These are phyloP conservation scores for Pichia sporocuriosa DNA, from an alignment of 805 yeast genomes.

Conservation along the genomic window DNA sequence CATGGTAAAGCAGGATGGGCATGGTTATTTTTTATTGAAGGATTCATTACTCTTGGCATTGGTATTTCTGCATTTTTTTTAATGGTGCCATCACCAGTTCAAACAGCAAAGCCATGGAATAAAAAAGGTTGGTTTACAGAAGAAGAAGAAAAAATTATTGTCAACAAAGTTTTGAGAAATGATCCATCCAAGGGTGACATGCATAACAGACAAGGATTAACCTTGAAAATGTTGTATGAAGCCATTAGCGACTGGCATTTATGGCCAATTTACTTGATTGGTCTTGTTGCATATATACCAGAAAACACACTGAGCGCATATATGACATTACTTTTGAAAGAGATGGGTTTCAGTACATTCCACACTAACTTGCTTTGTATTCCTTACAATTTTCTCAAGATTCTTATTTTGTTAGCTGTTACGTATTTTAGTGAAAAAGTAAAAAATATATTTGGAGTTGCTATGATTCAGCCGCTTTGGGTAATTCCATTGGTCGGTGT, in stretches of 20 bases:
- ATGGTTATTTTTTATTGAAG: constrained; percentile 62
- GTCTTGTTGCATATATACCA: constrained; percentile 38
- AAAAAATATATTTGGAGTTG: constrained; percentile 22
- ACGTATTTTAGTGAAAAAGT: constrained; percentile 34
- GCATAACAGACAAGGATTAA: constrained; percentile 53
- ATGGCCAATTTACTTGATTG: constrained; percentile 47
- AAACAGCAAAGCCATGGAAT: constrained; percentile 25
- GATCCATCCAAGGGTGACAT: constrained; percentile 61
- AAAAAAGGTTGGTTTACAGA: constrained; percentile 39
- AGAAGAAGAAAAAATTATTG: constrained; percentile 50
- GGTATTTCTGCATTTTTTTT: constrained; percentile 35
- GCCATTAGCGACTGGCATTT: constrained; percentile 44
- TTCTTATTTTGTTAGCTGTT: constrained; percentile 29
- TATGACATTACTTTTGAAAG: constrained; percentile 41
- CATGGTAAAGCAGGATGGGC: constrained; percentile 50
- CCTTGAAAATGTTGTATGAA: constrained; percentile 32
- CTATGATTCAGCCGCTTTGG: constrained; percentile 23
- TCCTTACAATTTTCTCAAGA: constrained; percentile 38
- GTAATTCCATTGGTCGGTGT: constrained; percentile 23
- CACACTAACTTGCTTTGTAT: constrained; percentile 46
- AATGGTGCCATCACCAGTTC: constrained; percentile 32
- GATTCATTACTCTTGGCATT: constrained; percentile 45
- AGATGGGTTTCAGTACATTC: constrained; percentile 47
- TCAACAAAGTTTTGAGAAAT: constrained; percentile 52
- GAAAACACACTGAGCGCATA: constrained; percentile 34